These are phyloP conservation scores for Xylaria multiplex DNA, from an alignment of 2,329 filamentous ascomycete genomes.

Conservation along the genomic window DNA sequence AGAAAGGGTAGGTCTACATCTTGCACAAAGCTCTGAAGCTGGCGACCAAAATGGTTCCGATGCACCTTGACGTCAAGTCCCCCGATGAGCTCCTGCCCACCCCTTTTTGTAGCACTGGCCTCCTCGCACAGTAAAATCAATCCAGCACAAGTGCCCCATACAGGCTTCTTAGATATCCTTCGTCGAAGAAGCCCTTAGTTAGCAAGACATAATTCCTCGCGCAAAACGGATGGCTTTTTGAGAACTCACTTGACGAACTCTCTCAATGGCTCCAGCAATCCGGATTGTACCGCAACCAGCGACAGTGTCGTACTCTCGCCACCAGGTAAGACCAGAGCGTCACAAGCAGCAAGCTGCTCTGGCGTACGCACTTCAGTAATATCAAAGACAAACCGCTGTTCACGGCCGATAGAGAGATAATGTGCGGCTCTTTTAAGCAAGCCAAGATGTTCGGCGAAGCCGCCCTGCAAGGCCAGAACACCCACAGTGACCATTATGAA, in stretches of 20 bases:
- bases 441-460: conserved; percentile 87
- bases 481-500: conserved; percentile 61
- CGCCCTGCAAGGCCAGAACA: conserved; percentile 84
- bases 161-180: conserved; percentile 79
- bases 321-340: conserved; percentile 88
- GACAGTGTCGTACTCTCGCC: conserved; percentile 96
- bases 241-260: conserved; percentile 85
- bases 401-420: conserved; percentile 51
- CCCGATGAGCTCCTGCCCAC: conserved; percentile 92
- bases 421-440: conserved; percentile 75
- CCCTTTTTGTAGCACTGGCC: conserved; percentile 87
- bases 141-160: conserved; percentile 96
- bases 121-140: conserved; percentile 89
- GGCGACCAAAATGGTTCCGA: conserved; percentile 93
- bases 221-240: neutral
- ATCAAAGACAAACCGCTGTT: neutral
- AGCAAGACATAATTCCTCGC: neutral
- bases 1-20: conserved; percentile 79
- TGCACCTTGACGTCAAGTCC: conserved; percentile 91
- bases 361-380: conserved; percentile 83
- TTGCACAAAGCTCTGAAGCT: conserved; percentile 90
- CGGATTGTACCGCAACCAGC: conserved; percentile 82
- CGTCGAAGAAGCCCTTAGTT: conserved; percentile 3
- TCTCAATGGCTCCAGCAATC: conserved; percentile 82
- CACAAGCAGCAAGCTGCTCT: conserved; percentile 75